phyloP scores from a whole-genome alignment of 305 asterid genomes.

The Galium porrigens region DNA sequence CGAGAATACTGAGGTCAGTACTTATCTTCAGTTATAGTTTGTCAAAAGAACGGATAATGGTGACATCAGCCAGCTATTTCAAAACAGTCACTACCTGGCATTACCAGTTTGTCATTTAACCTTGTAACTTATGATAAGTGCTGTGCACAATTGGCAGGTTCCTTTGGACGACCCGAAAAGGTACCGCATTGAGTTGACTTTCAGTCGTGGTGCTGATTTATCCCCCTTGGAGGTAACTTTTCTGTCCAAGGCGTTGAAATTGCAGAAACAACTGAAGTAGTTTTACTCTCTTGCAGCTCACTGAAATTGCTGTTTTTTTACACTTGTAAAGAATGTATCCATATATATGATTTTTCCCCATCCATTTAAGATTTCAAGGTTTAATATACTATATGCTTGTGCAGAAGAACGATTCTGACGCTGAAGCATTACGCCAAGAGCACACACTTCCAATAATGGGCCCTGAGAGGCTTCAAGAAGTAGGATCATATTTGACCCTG shows the following conservation, averaged over 20 bases:
- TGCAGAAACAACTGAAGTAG: background rate
- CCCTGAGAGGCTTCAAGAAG: conserved; percentile 90
- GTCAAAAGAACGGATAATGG: background rate
- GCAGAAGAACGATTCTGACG: conserved; percentile 61
- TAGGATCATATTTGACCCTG: conserved; percentile 58
- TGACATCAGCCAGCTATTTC: background rate
- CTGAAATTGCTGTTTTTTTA: background rate
- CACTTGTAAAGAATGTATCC: background rate
- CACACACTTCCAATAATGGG: conserved; percentile 92
- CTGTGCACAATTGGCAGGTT: conserved; percentile 33
- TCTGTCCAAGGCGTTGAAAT: background rate
- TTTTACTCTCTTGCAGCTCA: background rate
- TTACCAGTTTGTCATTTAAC: background rate
- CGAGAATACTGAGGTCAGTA: conserved; percentile 80
- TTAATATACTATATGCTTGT: background rate
- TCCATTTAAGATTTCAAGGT: background rate
- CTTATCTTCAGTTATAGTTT: conserved; percentile 11
- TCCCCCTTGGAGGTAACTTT: conserved; percentile 72
- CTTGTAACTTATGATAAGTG: background rate
- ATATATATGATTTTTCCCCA: background rate
- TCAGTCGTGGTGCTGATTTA: conserved; percentile 93
- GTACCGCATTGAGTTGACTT: conserved; percentile 75
- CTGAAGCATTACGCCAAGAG: conserved; percentile 68
- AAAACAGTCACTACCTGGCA: background rate
- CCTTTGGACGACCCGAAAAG: conserved; percentile 82